Conservation (phyloP, 1,284 basidiomycete genomes). For the Cryptococcus neoformans region DNA sequence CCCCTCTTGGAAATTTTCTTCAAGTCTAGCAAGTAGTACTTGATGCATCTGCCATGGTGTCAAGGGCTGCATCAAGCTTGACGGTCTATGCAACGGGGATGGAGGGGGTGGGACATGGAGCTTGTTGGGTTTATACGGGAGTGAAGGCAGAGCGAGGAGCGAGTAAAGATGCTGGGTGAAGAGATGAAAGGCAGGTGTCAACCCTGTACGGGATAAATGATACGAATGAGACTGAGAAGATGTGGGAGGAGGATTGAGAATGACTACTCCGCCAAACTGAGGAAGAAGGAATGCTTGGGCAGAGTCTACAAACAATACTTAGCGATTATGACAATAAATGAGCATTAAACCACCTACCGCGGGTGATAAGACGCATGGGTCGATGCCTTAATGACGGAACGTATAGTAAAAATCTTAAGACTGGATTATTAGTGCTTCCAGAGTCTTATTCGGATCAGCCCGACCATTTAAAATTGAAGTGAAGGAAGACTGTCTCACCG, state of each 20-base stretch:
- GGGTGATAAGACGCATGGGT: conserved; percentile 62
- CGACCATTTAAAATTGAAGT: background rate
- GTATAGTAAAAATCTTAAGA: conserved; percentile 89
- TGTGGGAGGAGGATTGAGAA: conserved; percentile 62
- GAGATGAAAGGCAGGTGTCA: conserved; percentile 62
- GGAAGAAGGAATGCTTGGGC: conserved; percentile 71
- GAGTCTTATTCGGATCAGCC: conserved; percentile 31
- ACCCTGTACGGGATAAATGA: conserved; percentile 35
- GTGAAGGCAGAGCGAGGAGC: conserved; percentile 70
- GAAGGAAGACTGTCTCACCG: conserved; percentile 55
- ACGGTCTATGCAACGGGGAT: conserved; percentile 13
- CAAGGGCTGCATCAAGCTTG: conserved; percentile 18
- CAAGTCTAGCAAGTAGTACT: conserved; percentile 65
- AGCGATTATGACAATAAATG: background rate
- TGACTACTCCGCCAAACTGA: conserved; percentile 89
- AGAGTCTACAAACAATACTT: conserved; percentile 17
- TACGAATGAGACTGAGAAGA: conserved; percentile 6
- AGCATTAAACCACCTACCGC: conserved; percentile 53
- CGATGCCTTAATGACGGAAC: conserved; percentile 67
- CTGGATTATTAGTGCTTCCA: conserved; percentile 73
- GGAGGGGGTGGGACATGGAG: conserved; percentile 20
- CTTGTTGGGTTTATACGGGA: conserved; percentile 51
- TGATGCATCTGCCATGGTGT: conserved; percentile 70
- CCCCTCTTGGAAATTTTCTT: conserved; percentile 66
- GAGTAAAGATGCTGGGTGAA: conserved; percentile 73